These are phyloP conservation scores for Tetradesmus obliquus DNA, from an alignment of 139 green algal species.

Conservation along the genomic window DNA sequence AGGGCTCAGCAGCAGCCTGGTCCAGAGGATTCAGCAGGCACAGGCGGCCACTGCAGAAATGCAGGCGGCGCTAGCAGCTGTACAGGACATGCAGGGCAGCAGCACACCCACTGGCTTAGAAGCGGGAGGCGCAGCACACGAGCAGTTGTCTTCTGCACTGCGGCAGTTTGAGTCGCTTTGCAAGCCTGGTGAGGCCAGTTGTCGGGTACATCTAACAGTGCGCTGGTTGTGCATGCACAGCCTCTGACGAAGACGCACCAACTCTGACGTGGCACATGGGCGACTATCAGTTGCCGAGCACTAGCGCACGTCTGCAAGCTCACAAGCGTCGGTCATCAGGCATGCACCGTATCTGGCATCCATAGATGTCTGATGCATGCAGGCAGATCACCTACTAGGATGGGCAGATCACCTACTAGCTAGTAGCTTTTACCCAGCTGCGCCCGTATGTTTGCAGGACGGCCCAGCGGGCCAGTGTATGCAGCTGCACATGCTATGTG, in stretches of 20 bases:
- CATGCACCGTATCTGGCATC: too few species aligned
- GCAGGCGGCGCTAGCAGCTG: constrained; percentile 2
- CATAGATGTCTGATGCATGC: neutral
- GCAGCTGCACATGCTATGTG: neutral
- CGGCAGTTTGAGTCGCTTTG: constrained; percentile 24
- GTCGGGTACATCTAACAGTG: neutral
- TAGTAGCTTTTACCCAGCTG: too few species aligned
- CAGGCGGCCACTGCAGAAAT: neutral
- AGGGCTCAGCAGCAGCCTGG: neutral
- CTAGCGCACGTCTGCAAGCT: too few species aligned
- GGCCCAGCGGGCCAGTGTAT: constrained; percentile 9
- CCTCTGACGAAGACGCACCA: too few species aligned
- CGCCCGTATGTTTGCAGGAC: neutral
- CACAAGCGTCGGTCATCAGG: too few species aligned
- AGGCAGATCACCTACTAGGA: neutral
- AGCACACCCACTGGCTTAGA: neutral
- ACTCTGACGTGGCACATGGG: too few species aligned
- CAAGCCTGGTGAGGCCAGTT: constrained; percentile 18
- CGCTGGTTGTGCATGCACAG: neutral
- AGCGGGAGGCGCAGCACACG: neutral
- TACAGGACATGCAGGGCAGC: neutral
- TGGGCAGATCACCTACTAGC: too few species aligned
- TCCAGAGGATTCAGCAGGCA: neutral
- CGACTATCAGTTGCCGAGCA: too few species aligned
- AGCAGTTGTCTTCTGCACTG: neutral